A percentile compares a stretch with the other conserved stretches of the same genome.
phyloP scores from a whole-genome alignment of 306 rosid species.

The Bauhinia variegata region DNA sequence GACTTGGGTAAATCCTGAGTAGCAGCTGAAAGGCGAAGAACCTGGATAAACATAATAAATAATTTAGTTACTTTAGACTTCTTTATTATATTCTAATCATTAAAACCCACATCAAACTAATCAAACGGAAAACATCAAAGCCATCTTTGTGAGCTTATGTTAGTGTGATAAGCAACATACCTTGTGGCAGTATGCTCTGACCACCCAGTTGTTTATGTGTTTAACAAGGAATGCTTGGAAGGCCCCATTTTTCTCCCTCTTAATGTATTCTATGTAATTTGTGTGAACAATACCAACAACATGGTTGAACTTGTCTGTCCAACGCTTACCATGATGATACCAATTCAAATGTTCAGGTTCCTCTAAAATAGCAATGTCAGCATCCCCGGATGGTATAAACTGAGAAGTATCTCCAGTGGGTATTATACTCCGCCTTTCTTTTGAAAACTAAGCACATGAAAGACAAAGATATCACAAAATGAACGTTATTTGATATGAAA shows the following conservation, averaged over 20 bases:
- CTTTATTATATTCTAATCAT: slow-evolving; percentile 14
- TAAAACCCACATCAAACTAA: slow-evolving; percentile 14
- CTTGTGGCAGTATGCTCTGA: slow-evolving; percentile 88
- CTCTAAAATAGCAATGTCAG: slow-evolving; percentile 93
- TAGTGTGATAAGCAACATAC: slow-evolving; percentile 43
- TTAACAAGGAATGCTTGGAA: slow-evolving; percentile 92
- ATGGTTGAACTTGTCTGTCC: slow-evolving; percentile 95
- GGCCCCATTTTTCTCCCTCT: slow-evolving; percentile 95
- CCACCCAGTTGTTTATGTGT: slow-evolving; percentile 95
- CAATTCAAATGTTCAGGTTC: slow-evolving; percentile 98
- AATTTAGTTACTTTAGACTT: slow-evolving; percentile 25
- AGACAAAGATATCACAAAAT: slow-evolving; percentile 38
- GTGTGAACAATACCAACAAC: slow-evolving; percentile 98
- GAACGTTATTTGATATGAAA: slow-evolving; percentile 28
- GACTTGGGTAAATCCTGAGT: slow-evolving; percentile 96
- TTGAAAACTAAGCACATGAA: slow-evolving; percentile 64
- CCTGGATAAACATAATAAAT: slow-evolving; percentile 50
- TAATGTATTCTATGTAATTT: slow-evolving; percentile 92
- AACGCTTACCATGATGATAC: slow-evolving; percentile 97
- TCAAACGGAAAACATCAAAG: slow-evolving; percentile 15
- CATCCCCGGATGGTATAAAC: slow-evolving; percentile 86
- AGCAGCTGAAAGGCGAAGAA: slow-evolving; percentile 97
- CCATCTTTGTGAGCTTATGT: slow-evolving; percentile 18
- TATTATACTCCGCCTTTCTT: slow-evolving; percentile 83
- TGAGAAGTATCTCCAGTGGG: slow-evolving; percentile 97